Evolutionary conservation across 345 rosid species (phyloP), one percentile per base, ranked within the genome.

Genomic region (Corchorus olitorius): DNA sequence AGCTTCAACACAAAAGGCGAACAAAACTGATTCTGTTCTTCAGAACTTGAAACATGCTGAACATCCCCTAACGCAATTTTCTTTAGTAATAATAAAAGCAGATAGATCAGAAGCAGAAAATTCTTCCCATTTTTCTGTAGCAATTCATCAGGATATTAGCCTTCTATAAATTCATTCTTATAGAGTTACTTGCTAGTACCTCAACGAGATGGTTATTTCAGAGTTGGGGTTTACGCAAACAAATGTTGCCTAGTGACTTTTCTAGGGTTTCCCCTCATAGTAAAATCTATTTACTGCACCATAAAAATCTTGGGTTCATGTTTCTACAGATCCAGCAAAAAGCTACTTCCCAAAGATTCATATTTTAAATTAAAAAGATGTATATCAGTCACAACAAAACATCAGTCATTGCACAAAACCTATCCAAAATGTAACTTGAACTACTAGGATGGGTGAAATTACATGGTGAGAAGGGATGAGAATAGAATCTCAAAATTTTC

Each of bases 371-470:
- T 5, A 6, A 17, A 2, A 6, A 19, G 52, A 8, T 6, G 41
- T 4, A 68, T 34, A 41, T 20, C 66, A 41, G 43, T 27, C 3
- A 59, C 37, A 59, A 22, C 22, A 22, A 59, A 72, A 54, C 71
- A 53, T 60, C 59, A 22, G 33, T 45, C 35, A 67, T 46, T 37
- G 19, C 6, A 35, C 46, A 22, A 67, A 27, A 67, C 55, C 12
- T 22, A 48, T 46, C 72, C 55, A 37, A 6, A 33, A 22, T 48
- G 14, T 13, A 68, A 27, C 53, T 48, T 48, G 72, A 27, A 22
- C 41, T 13, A 22, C 33, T 13, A 48, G 33, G 61, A 68, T 48
- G 72, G 20, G 15, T 67, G 79, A 67, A 68, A 73, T 75, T 75
- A 73, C 65, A 50, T 41, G 20, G 33, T 0, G 19, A 41, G 48